A percentile compares a stretch with the other conserved stretches of the same genome.
These are phyloP conservation scores for Bretziella fagacearum DNA, from an alignment of 2,329 filamentous ascomycete species.

Conservation along the genomic window DNA sequence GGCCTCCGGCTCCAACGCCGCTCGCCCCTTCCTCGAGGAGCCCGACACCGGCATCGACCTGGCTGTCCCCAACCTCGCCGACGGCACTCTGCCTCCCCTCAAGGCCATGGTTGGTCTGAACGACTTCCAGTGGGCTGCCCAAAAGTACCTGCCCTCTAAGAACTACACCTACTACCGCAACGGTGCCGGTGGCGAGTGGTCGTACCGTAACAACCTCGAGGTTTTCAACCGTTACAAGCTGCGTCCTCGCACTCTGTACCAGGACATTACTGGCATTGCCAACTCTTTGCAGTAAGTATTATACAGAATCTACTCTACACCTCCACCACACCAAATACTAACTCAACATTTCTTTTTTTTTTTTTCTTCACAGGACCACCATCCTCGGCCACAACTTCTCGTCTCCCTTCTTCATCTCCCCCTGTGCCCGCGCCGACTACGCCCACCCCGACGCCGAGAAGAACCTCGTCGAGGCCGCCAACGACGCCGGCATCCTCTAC, in stretches of 20 bases:
- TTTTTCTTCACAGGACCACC: too few species aligned
- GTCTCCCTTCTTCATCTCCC: conserved; percentile 33
- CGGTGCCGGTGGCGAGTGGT: conserved; percentile 32
- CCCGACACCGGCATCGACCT: conserved; percentile 30
- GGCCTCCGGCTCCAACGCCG: conserved; percentile 24
- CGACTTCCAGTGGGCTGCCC: conserved; percentile 34
- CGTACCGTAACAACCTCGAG: conserved; percentile 35
- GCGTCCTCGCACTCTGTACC: conserved; percentile 24
- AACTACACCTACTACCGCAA: conserved; percentile 33
- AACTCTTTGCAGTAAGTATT: conserved; percentile 20
- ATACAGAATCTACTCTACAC: conserved; percentile 11
- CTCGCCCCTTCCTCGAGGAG: conserved; percentile 28
- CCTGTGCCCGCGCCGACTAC: conserved; percentile 28
- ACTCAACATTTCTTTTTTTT: conserved; percentile 15
- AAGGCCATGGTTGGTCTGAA: conserved; percentile 27
- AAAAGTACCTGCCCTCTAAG: conserved; percentile 25
- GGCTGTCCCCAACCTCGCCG: conserved; percentile 22
- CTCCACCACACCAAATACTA: conserved; percentile 16
- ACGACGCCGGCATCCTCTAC: conserved; percentile 29
- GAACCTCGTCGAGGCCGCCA: conserved; percentile 31
- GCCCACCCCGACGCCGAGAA: conserved; percentile 28
- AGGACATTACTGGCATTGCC: conserved; percentile 24
- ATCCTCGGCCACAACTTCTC: conserved; percentile 31
- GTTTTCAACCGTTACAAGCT: conserved; percentile 30
- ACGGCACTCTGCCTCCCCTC: conserved; percentile 9